These are phyloP conservation scores for Pseudognaphalium luteoalbum DNA, from an alignment of 129 eudicot genomes.

Conservation along the genomic window DNA sequence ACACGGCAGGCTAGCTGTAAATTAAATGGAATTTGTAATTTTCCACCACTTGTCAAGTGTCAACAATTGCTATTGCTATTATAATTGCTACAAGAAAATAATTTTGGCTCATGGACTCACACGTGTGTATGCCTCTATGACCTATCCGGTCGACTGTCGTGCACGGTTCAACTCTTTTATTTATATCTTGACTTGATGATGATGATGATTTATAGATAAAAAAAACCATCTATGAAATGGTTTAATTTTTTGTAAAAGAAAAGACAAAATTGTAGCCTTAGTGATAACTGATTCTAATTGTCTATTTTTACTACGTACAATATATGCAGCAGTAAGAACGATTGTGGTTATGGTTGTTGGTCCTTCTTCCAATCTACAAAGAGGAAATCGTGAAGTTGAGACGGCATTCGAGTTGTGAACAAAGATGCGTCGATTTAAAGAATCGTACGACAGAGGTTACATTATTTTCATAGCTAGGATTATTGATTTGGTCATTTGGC, in stretches of 20 bases:
- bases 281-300: background rate
- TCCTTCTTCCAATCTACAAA: slow-evolving; percentile 37
- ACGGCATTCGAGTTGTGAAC: background rate
- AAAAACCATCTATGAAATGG: too few relatives aligned
- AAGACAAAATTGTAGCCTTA: background rate
- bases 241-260: too few relatives aligned
- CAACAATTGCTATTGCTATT: too few relatives aligned
- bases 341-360: slow-evolving; percentile 42
- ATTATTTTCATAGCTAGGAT: background rate
- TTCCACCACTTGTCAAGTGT: too few relatives aligned
- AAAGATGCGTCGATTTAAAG: background rate
- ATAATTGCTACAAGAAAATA: too few relatives aligned
- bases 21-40: too few relatives aligned
- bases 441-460: background rate
- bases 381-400: slow-evolving; percentile 33
- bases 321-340: slow-evolving; percentile 43
- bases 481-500: background rate
- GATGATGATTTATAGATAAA: too few relatives aligned
- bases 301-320: background rate
- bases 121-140: background rate
- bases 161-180: background rate
- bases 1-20: too few relatives aligned
- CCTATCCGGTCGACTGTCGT: background rate
- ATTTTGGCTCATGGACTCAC: too few relatives aligned
- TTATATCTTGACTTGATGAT: too few relatives aligned